Conservation (phyloP, 805 yeast genomes). For the Starmerella bombicola region DNA sequence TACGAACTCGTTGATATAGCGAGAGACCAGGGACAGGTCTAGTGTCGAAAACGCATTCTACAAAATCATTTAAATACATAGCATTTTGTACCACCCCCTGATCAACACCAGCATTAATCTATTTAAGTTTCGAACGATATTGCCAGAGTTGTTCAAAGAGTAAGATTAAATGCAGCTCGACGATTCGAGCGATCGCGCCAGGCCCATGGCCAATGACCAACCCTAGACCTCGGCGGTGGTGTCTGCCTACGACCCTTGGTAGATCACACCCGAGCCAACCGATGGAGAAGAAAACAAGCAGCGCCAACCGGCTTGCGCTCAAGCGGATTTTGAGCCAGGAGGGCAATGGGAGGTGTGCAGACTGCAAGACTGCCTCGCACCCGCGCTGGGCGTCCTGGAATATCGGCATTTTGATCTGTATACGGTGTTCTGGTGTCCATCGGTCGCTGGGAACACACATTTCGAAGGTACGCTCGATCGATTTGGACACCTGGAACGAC, state of each 20-base stretch:
- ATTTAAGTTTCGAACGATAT: too few species aligned
- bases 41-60: too few species aligned
- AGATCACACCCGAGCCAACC: too few species aligned
- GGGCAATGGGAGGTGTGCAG: slow-evolving; percentile 72
- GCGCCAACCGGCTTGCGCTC: slow-evolving; percentile 45
- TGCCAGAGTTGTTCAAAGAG: too few species aligned
- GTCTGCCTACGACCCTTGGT: too few species aligned
- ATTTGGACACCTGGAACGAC: slow-evolving; percentile 92
- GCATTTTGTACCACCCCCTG: too few species aligned
- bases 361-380: slow-evolving; percentile 77
- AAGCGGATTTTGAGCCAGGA: slow-evolving; percentile 65
- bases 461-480: slow-evolving; percentile 83
- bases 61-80: too few species aligned
- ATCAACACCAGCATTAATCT: too few species aligned
- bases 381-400: slow-evolving; percentile 99
- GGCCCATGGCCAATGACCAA: too few species aligned
- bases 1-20: slow-evolving; percentile 32
- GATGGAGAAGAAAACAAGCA: slow-evolving; percentile 19
- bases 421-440: slow-evolving; percentile 86
- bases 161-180: too few species aligned
- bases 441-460: slow-evolving; percentile 93
- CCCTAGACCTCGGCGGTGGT: too few species aligned
- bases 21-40: slow-evolving; percentile 8
- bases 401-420: slow-evolving; percentile 83
- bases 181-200: too few species aligned